These are phyloP conservation scores for Hymenoscyphus infarciens DNA, from an alignment of 2,329 filamentous ascomycete genomes.

Conservation along the genomic window DNA sequence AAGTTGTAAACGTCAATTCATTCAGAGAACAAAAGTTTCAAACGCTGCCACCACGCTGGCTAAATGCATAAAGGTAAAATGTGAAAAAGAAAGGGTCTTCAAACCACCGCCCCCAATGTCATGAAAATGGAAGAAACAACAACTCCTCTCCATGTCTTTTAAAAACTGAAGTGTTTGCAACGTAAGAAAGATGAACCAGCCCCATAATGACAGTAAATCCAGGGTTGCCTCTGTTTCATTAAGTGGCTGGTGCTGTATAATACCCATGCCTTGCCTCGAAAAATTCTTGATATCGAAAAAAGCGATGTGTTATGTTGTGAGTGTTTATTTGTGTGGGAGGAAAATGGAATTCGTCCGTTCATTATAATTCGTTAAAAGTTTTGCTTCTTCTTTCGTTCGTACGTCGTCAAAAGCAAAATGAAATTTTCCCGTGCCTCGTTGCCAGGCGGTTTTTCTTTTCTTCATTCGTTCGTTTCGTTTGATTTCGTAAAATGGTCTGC, in stretches of 20 bases:
- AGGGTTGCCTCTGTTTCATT: conserved; percentile 33
- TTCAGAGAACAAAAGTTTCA: conserved; percentile 15
- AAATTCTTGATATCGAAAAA: conserved; percentile 19
- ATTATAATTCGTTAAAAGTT: conserved; percentile 22
- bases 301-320: too few relatives aligned
- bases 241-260: conserved; percentile 33
- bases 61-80: conserved; percentile 30
- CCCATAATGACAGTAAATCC: conserved; percentile 30
- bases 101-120: conserved; percentile 4
- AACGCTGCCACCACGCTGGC: conserved; percentile 31
- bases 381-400: conserved; percentile 1
- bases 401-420: background rate
- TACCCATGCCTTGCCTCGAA: conserved; percentile 29
- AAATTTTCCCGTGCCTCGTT: conserved; percentile 17
- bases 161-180: background rate
- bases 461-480: background rate
- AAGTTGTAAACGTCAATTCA: conserved; percentile 19
- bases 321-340: conserved; percentile 7
- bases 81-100: background rate
- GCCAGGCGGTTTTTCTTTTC: conserved; percentile 21
- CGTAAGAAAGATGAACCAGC: conserved; percentile 17
- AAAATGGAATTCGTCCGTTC: conserved; percentile 23
- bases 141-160: conserved; percentile 1
- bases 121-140: conserved; percentile 8
- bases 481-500: conserved; percentile 16